Conservation (phyloP, 164 flowering plant species). For the Pachysandra terminalis region DNA sequence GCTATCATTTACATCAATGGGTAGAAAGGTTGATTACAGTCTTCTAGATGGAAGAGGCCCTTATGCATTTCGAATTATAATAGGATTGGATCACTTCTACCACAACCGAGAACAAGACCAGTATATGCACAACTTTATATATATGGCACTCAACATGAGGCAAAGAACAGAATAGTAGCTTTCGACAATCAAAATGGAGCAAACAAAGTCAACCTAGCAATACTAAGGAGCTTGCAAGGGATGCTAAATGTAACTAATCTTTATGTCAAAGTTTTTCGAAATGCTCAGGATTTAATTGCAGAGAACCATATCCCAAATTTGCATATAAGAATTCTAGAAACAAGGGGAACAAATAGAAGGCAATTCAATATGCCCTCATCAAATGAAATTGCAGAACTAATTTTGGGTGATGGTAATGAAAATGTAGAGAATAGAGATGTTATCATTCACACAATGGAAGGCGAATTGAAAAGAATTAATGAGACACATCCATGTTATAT, state of each 20-base stretch:
- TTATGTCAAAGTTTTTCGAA: conserved; percentile 5
- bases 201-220: not conserved
- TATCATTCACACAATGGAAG: not conserved
- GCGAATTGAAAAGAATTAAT: not conserved
- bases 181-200: not conserved
- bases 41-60: conserved; percentile 1
- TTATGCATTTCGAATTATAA: not conserved
- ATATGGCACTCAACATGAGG: conserved; percentile 8
- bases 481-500: conserved; percentile 7
- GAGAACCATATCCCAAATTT: not conserved
- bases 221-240: not conserved
- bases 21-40: not conserved
- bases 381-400: conserved; percentile 1
- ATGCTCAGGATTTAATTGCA: not conserved
- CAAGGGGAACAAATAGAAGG: not conserved
- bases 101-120: not conserved
- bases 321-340: not conserved
- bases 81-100: not conserved
- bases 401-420: not conserved
- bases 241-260: conserved; percentile 3
- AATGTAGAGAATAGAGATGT: not conserved
- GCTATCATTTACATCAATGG: too few relatives aligned
- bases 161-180: not conserved
- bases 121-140: conserved; percentile 6
- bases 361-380: conserved; percentile 1